These are phyloP conservation scores for Monosporascus sp. DNA, from an alignment of 2,329 filamentous ascomycete species.

Conservation along the genomic window DNA sequence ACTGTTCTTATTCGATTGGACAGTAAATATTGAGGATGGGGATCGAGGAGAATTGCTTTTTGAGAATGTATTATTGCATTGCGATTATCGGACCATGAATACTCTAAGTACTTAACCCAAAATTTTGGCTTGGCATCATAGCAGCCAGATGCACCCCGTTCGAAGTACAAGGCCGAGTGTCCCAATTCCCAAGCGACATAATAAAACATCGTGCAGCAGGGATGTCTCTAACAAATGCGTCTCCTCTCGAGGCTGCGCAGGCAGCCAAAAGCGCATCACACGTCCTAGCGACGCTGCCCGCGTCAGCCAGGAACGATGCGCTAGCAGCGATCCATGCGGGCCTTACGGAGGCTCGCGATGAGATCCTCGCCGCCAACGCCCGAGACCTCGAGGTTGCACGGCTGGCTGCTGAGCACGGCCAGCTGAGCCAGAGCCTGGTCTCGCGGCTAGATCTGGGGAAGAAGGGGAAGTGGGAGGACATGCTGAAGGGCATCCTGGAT, in stretches of 20 bases:
- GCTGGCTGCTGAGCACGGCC: slow-evolving; percentile 67
- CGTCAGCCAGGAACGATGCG: slow-evolving; percentile 73
- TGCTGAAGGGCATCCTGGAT: slow-evolving; percentile 91
- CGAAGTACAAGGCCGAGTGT: background rate
- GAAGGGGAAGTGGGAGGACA: slow-evolving; percentile 92
- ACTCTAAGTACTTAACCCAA: background rate
- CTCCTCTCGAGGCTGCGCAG: slow-evolving; percentile 69
- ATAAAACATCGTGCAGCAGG: background rate
- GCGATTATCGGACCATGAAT: background rate
- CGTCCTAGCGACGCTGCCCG: slow-evolving; percentile 72
- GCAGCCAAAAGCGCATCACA: slow-evolving; percentile 78
- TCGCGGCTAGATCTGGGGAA: slow-evolving; percentile 83
- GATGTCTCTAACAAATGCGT: slow-evolving; percentile 89
- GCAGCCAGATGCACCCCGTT: too few relatives aligned
- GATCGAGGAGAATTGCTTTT: too few relatives aligned
- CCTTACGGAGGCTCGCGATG: slow-evolving; percentile 62
- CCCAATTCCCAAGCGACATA: background rate
- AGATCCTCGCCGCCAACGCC: slow-evolving; percentile 82
- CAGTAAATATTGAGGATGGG: too few relatives aligned
- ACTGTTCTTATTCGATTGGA: background rate
- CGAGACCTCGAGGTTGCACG: slow-evolving; percentile 72
- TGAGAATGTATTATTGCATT: too few relatives aligned
- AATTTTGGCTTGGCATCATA: background rate
- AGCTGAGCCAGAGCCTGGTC: slow-evolving; percentile 74
- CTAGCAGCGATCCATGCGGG: slow-evolving; percentile 76